Evolutionary conservation across 164 flowering plant species (phyloP), one percentile per base, ranked within the genome.

Genomic region (Taxillus chinensis): DNA sequence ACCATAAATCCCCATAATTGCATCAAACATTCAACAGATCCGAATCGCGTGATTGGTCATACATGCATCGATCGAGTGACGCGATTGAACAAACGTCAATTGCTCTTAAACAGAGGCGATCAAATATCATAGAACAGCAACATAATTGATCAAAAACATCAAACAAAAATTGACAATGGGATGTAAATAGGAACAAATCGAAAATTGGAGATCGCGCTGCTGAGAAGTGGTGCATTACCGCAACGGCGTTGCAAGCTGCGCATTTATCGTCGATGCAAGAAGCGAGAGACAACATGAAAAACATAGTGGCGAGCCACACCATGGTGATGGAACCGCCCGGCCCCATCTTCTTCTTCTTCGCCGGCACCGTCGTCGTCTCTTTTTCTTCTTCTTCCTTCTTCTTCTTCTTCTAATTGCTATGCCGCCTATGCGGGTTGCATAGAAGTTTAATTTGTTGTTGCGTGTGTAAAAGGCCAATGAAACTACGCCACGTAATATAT

Each of bases 191-290:
- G 8, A 6, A 43, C 7, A 2, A 2, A 43, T 43, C 10, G 46
- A 6, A 43, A 9, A 43, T 43, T 6, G 7, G 10, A 51, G 54
- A 15, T 14, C 2, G 27, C 46, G 60, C 7, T 14, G 12, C 27
- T 27, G 13, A 41, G 39, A 41, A 61, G 16, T 53, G 48, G 57
- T 41, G 5, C 12, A 64, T 55, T 77, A 92, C 96, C 73, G 96
- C 90, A 61, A 92, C 90, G 41, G 92, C 95, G 64, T 71, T 75
- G 71, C 98, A 92, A 63, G 98, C 98, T 17, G 78, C 75, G 60
- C 98, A 89, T 67, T 87, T 89, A 69, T 92, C 91, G 14, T 89
- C 96, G 59, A 89, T 64, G 66, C 75, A 68, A 53, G 67, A 16
- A 8, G 70, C 80, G 4, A 61, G 61, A 7, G 68, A 68, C 45